phyloP scores from a whole-genome alignment of 768 basidiomycete genomes.

The Mrakia frigida region DNA sequence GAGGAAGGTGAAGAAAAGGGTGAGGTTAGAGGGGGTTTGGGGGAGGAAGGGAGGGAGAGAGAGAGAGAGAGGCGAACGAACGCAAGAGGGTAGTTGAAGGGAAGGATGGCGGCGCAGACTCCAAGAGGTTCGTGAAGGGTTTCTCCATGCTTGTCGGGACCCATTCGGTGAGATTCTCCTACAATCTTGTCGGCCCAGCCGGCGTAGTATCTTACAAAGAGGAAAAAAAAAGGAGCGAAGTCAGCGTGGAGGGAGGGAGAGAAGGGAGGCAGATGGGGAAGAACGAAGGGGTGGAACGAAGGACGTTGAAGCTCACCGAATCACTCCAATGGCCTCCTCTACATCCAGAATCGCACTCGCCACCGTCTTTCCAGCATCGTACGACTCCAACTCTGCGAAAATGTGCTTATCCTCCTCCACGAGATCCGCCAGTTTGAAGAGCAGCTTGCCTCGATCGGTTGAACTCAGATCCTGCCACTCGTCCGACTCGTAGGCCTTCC shows the following conservation, averaged over 20 bases:
- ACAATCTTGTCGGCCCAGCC: slow-evolving; percentile 18
- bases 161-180: slow-evolving; percentile 12
- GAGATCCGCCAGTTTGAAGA: slow-evolving; percentile 72
- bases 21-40: too few relatives aligned
- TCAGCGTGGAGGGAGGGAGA: too few relatives aligned
- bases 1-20: neutral
- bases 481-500: slow-evolving; percentile 45
- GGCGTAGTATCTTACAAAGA: slow-evolving; percentile 21
- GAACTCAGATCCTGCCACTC: slow-evolving; percentile 36
- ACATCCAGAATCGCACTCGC: neutral
- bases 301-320: slow-evolving; percentile 12
- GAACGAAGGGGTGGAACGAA: neutral
- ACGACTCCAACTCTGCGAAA: slow-evolving; percentile 12
- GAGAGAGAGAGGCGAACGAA: neutral
- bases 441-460: slow-evolving; percentile 68
- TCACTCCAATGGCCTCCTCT: neutral
- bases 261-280: too few relatives aligned
- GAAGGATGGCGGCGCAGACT: slow-evolving; percentile 28
- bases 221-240: neutral
- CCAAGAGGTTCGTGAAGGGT: slow-evolving; percentile 30
- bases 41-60: neutral
- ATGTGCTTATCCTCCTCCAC: slow-evolving; percentile 10
- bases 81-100: slow-evolving; percentile 30
- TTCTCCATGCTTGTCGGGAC: slow-evolving; percentile 15
- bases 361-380: slow-evolving; percentile 13